Evolutionary conservation across 805 yeast genomes (phyloP).

Genomic region (Nakazawaea peltata): DNA sequence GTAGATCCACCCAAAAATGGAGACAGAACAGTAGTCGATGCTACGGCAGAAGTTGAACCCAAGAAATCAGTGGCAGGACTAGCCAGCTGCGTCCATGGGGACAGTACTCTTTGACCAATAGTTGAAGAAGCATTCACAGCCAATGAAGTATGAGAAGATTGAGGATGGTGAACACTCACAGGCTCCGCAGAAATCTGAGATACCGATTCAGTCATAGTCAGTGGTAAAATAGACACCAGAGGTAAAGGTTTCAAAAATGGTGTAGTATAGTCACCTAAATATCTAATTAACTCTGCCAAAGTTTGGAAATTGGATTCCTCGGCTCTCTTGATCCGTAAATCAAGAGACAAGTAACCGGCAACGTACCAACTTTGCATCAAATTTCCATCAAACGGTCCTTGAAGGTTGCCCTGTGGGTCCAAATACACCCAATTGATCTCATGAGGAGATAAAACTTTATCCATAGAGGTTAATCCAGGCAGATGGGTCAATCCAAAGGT

Average conservation of each 20-base stretch:
- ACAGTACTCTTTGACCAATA: conserved; percentile 9
- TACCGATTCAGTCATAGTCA: conserved; percentile 3
- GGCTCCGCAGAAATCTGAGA: no score
- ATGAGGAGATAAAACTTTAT: conserved; percentile 25
- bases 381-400: conserved; percentile 73
- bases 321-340: conserved; percentile 49
- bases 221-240: conserved; percentile 27
- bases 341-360: conserved; percentile 47
- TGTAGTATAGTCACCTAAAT: conserved; percentile 36
- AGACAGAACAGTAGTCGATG: neutral
- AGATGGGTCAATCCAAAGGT: no score
- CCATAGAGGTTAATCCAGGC: conserved; percentile 14
- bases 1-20: neutral
- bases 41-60: neutral
- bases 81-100: conserved; percentile 5
- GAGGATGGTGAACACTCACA: conserved; percentile 8
- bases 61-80: neutral
- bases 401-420: conserved; percentile 62
- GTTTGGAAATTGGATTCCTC: conserved; percentile 44
- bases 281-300: conserved; percentile 43
- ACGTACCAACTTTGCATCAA: conserved; percentile 76
- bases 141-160: conserved; percentile 4
- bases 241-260: conserved; percentile 63
- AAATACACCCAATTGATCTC: conserved; percentile 61
- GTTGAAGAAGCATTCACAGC: conserved; percentile 7